Evolutionary conservation across 768 basidiomycete genomes (phyloP).

Genomic region (Termitomyces titanicus): DNA sequence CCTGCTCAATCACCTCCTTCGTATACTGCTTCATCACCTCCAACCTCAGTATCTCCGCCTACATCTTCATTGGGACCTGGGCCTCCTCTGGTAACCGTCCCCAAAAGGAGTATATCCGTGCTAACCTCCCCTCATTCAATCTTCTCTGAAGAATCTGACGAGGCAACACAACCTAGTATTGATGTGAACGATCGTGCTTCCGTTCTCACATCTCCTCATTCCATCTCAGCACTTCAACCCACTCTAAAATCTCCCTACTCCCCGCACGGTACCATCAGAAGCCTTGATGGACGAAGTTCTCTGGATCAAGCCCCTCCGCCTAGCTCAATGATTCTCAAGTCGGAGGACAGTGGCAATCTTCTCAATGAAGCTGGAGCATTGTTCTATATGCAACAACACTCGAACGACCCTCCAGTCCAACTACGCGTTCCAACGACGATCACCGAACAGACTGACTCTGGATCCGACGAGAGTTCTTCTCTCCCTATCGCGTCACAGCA

Average conservation of each 20-base stretch:
- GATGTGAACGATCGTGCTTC: slow-evolving; percentile 16
- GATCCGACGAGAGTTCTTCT: slow-evolving; percentile 24
- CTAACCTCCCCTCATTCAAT: slow-evolving; percentile 33
- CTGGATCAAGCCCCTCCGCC: slow-evolving; percentile 14
- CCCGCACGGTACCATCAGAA: slow-evolving; percentile 13
- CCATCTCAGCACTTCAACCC: slow-evolving; percentile 11
- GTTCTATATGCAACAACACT: slow-evolving; percentile 59
- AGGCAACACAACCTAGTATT: neutral
- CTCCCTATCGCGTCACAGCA: slow-evolving; percentile 7
- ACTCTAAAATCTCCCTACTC: slow-evolving; percentile 38
- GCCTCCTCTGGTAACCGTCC: slow-evolving; percentile 3
- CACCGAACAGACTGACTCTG: slow-evolving; percentile 35
- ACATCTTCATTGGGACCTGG: neutral
- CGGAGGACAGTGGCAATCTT: slow-evolving; percentile 34
- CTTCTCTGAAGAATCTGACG: slow-evolving; percentile 10
- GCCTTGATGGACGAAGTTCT: slow-evolving; percentile 11
- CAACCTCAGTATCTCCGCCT: neutral
- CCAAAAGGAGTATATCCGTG: slow-evolving; percentile 15
- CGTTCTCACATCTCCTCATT: slow-evolving; percentile 31
- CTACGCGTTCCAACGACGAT: slow-evolving; percentile 44
- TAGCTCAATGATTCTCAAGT: slow-evolving; percentile 18
- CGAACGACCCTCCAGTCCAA: slow-evolving; percentile 13
- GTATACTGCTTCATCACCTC: neutral
- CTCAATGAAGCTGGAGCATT: slow-evolving; percentile 59
- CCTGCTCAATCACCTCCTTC: slow-evolving; percentile 4